Evolutionary conservation across 2,329 filamentous ascomycete species (phyloP), one percentile per base, ranked within the genome.

Genomic region (Sphaerulina vaccinii): DNA sequence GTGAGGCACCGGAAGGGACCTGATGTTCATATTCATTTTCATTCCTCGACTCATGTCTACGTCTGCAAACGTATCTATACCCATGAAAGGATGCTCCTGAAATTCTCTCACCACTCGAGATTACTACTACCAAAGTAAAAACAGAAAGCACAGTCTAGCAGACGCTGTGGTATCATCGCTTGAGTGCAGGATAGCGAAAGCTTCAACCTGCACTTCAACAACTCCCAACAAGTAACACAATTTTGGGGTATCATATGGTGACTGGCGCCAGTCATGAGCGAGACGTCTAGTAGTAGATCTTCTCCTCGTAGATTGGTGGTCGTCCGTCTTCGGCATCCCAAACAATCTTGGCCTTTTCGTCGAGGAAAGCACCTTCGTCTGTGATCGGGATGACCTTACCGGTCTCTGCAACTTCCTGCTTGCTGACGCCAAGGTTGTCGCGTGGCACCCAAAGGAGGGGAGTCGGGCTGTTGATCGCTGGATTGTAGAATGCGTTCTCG

Each of bases 381-480:
- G 87, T 91, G 58, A 95, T 92, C 1, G 85, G 82, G 23, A 90
- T 87, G 24, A 88, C 79, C 62, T 80, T 82, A 59, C 76, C 76
- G 0, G 87, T 87, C 62, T 93, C 87, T 10, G 76, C 76, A 47
- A 93, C 77, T 70, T 95, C 90, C 67, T 95, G 87, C 62, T 78
- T 78, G 48, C 84, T 89, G 36, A 96, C 81, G 8, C 89, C 87
- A 19, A 84, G 80, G 1, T 79, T 72, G 63, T 96, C 90, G 52
- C 81, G 77, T 0, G 90, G 89, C 49, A 96, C 87, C 90, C 90
- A 96, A n/a, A 96, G 75, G 23, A 89, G 73, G 1, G 88, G 87
- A 1, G 80, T 71, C 60, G 77, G 59, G 55, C 81, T 76, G 19
- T 70, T 80, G 65, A 92, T 78, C 0, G 86, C 79, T 0, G 90